Evolutionary conservation across 1,284 basidiomycete genomes (phyloP), one percentile per base, ranked within the genome.

Genomic region (Marasmius sp.): DNA sequence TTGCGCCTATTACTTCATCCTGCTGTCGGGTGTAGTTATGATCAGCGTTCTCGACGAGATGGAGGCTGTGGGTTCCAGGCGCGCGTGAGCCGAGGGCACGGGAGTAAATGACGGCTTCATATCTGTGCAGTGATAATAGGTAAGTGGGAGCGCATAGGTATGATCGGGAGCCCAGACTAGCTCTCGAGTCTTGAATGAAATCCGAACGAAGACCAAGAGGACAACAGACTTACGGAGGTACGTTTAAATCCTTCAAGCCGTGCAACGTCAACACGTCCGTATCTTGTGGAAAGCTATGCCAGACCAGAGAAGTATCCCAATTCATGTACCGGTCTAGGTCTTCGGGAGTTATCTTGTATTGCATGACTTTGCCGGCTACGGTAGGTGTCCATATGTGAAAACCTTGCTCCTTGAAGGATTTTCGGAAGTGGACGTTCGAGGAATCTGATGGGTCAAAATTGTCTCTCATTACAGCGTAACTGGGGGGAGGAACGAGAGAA

Each of bases 11-110:
- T 9, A 91, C 78, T 61, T 89, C 82, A 61, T 89, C 86, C 63
- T 83, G 81, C 63, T 80, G 80, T 70, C 84, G 83, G 38, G 82
- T 85, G 67, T 88, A 88, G 72, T 91, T 92, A 69, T 92, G 90
- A 73, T 91, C 89, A 12, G 85, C 88, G 52, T 81, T 81, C 70
- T 92, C 91, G 37, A 90, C 75, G 34, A 87, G 74, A 69, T 86
- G 81, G 33, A 92, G 75, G 34, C 77, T 86, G 69, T 91, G 89
- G 4, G 88, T 90, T 48, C 89, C 91, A 14, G 85, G 82, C 14
- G 68, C 67, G 60, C 88, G 78, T 34, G 73, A 67, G n/a, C 85
- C 80, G 43, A 91, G 78, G 1, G 83, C 83, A 16, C 81, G 79
- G 1, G 87, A 82, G 61, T 90, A 91, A 57, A 92, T 85, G 61